A percentile compares a stretch with the other conserved stretches of the same genome.
Evolutionary conservation across 495 filamentous ascomycete species (phyloP).

Genomic region (Aspergillus heteromorphus): DNA sequence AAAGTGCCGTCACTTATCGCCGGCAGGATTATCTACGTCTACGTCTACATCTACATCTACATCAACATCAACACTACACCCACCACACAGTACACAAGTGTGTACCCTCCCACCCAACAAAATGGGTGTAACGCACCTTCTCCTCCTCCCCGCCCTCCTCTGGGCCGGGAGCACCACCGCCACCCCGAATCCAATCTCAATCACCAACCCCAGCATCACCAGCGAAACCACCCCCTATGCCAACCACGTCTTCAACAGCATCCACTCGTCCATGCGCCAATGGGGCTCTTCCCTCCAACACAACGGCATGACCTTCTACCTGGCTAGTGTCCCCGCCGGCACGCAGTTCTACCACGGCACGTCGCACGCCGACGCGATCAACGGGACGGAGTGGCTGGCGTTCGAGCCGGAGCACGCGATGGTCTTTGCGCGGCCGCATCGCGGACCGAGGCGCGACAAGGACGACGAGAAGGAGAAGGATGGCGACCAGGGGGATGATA

Average conservation of each 20-base stretch:
- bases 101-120: not conserved
- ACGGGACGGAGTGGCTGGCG: slow-evolving; percentile 60
- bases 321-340: slow-evolving; percentile 51
- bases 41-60: no score
- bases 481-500: not conserved
- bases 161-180: slow-evolving; percentile 2
- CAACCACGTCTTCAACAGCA: slow-evolving; percentile 60
- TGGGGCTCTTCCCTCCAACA: slow-evolving; percentile 65
- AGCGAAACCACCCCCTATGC: slow-evolving; percentile 32
- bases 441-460: slow-evolving; percentile 7
- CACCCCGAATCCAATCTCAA: no score
- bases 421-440: slow-evolving; percentile 38
- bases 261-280: slow-evolving; percentile 64
- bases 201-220: no score
- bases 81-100: no score
- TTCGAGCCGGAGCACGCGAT: slow-evolving; percentile 67
- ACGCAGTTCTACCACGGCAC: slow-evolving; percentile 62
- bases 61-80: no score
- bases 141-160: slow-evolving; percentile 5
- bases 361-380: slow-evolving; percentile 27
- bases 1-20: no score
- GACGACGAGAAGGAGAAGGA: slow-evolving; percentile 1
- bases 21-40: no score
- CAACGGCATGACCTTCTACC: slow-evolving; percentile 64
- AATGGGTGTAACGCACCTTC: not conserved